phyloP scores from a whole-genome alignment of 2,329 filamentous ascomycete species.

The Sporothrix humicola region DNA sequence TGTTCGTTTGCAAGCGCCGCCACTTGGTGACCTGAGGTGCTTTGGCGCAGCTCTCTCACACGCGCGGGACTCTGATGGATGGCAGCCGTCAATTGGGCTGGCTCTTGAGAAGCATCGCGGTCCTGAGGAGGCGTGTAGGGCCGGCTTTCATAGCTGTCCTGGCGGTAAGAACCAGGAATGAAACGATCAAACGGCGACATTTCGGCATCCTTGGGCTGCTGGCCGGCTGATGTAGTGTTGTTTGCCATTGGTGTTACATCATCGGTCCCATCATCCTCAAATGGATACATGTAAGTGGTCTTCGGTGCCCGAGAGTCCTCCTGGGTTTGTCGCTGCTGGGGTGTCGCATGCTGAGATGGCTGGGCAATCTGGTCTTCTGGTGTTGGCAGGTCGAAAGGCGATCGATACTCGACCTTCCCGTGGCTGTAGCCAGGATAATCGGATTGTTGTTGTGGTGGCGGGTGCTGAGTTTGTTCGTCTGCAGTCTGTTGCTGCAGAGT shows the following conservation, averaged over 20 bases:
- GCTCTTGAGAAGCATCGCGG: neutral
- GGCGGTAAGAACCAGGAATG: conserved; percentile 34
- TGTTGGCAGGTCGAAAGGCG: conserved; percentile 36
- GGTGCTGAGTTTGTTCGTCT: neutral
- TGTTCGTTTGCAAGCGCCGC: neutral
- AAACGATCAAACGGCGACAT: conserved; percentile 26
- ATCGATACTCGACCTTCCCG: conserved; percentile 36
- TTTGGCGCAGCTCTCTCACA: neutral
- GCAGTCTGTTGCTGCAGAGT: neutral
- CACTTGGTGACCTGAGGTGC: neutral
- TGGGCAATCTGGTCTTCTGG: conserved; percentile 26
- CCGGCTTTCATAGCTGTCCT: conserved; percentile 33
- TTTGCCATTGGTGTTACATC: conserved; percentile 20
- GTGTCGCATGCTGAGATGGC: neutral
- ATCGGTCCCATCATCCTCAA: conserved; percentile 51
- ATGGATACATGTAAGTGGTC: conserved; percentile 58
- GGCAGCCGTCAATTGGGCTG: neutral
- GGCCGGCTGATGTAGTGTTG: neutral
- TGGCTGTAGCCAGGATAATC: neutral
- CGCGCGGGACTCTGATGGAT: conserved; percentile 24
- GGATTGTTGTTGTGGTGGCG: neutral
- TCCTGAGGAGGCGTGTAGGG: conserved; percentile 32
- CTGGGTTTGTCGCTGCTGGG: conserved; percentile 6
- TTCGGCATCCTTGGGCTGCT: neutral
- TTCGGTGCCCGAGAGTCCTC: conserved; percentile 40